Percentiles rank a stretch among this genome's conserved stretches.
Evolutionary conservation across 768 basidiomycete genomes (phyloP).

Genomic region (Leucogyrophana mollusca): DNA sequence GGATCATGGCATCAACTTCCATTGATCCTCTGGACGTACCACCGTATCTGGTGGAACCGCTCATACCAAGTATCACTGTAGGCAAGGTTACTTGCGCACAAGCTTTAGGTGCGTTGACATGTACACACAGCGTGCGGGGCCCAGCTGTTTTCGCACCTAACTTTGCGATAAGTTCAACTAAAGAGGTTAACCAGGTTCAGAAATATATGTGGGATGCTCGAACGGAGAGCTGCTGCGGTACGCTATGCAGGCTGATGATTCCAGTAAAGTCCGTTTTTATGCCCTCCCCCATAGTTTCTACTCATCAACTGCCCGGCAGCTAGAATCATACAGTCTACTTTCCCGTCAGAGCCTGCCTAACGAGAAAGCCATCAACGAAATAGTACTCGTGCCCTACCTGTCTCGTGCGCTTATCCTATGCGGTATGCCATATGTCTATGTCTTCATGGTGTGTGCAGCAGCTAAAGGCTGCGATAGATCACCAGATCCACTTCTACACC

Average conservation of each 20-base stretch:
- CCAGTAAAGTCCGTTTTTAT: conserved; percentile 40
- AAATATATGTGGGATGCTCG: conserved; percentile 84
- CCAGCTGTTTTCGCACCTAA: too few relatives aligned
- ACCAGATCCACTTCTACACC: conserved; percentile 73
- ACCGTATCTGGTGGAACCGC: conserved; percentile 56
- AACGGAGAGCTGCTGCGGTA: conserved; percentile 86
- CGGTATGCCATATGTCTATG: conserved; percentile 43
- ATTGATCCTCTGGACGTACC: conserved; percentile 49
- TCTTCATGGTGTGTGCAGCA: too few relatives aligned
- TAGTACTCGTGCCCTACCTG: conserved; percentile 76
- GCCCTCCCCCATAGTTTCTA: background rate
- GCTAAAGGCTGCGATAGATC: conserved; percentile 37
- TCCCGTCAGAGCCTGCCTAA: conserved; percentile 70
- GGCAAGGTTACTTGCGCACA: conserved; percentile 43
- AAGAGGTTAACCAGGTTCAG: conserved; percentile 52
- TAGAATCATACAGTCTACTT: conserved; percentile 62
- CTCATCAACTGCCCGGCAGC: conserved; percentile 25
- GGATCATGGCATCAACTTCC: too few relatives aligned
- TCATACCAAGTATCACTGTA: conserved; percentile 37
- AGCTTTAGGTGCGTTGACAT: conserved; percentile 48
- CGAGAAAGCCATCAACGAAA: conserved; percentile 74
- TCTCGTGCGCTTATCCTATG: conserved; percentile 74
- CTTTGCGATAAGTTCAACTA: too few relatives aligned
- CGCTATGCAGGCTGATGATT: conserved; percentile 59
- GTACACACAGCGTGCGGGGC: conserved; percentile 8